Evolutionary conservation across 129 eudicot species (phyloP).

Genomic region (Centrapalus pauciflorus): DNA sequence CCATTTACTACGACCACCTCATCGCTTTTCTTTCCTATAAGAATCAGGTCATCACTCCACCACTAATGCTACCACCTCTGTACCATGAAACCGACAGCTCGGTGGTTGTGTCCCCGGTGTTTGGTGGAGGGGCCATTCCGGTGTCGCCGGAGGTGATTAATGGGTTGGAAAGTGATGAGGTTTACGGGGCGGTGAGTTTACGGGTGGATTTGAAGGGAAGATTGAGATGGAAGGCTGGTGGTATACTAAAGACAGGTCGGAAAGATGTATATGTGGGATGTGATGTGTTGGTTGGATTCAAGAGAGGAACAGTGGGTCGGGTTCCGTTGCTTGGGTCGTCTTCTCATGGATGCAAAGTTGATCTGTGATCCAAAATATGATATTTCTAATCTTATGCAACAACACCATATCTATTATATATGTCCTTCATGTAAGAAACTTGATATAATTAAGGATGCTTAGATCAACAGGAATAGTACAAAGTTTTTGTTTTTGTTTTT

Average conservation of each 20-base stretch:
- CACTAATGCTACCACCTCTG: slow-evolving; percentile 51
- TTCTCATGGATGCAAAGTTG: slow-evolving; percentile 44
- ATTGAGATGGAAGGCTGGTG: slow-evolving; percentile 42
- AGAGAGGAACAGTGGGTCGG: slow-evolving; percentile 42
- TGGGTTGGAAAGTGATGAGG: slow-evolving; percentile 42
- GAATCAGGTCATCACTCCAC: slow-evolving; percentile 41
- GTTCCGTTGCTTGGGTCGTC: slow-evolving; percentile 59
- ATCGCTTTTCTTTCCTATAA: slow-evolving; percentile 37
- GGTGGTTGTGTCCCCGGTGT: slow-evolving; percentile 51
- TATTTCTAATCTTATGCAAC: too few species aligned
- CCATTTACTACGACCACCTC: slow-evolving; percentile 49
- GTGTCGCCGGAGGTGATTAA: slow-evolving; percentile 35
- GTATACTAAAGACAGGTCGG: slow-evolving; percentile 18
- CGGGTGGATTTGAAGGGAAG: slow-evolving; percentile 50
- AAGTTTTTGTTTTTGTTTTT: too few species aligned
- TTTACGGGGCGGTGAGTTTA: slow-evolving; percentile 48
- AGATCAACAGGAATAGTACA: too few species aligned
- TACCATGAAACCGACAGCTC: slow-evolving; percentile 48
- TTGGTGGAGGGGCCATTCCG: slow-evolving; percentile 40
- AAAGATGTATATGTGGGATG: slow-evolving; percentile 45
- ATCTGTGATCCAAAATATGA: too few species aligned
- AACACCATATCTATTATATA: too few species aligned
- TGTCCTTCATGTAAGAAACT: too few species aligned
- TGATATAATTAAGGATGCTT: too few species aligned
- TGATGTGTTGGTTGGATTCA: slow-evolving; percentile 51